Base-by-base conservation (phyloP, 805 yeast genomes). In the Candida stauntonica region DNA sequence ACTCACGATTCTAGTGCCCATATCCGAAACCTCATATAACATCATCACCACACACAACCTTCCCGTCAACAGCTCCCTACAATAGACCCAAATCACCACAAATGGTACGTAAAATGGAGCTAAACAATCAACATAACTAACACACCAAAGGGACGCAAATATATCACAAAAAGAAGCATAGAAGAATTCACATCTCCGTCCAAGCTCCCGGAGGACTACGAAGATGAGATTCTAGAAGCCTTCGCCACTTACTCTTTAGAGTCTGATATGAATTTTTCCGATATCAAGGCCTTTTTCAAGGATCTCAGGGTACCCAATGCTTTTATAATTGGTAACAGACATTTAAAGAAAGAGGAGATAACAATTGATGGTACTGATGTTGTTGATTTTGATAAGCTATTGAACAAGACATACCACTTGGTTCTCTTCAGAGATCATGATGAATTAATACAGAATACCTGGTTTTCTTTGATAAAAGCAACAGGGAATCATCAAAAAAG, bases 351-450 rank as follows among this genome's bases (percentile, higher is more conserved):
- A 1, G 50, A 51, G 0, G 60, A 64, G 9, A 44, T 70, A 17
- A 46, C 58, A 1, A 45, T 72, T 9, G 69, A 63, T 14, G 72
- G 67, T 0, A 67, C 74, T 0, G 50, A 64, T 26, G 53, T 74
- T 3, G 63, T 75, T 11, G 79, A 73, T 48, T 71, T 73, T 44
- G 77, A 72, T 31, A 66, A 63, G 39, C 55, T 70, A 28, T 38
- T 73, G 24, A 53, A 57, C 28, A 54, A 53, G 33, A 70, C 73
- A 3, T 68, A 63, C 29, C 63, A 70, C 20, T 47, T 73, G 33
- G 40, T 73, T 28, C 54, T 65, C 11, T 58, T 70, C 33, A 56
- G 66, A 52, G 61, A 65, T 36, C 66, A 73, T 41, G 45, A 56
- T 16, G 46, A 45, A 3, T 33, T 52, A 0, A 62, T 74, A 4